Evolutionary conservation across 2,329 filamentous ascomycete genomes (phyloP).

Genomic region (Fusarium cyanostomum): DNA sequence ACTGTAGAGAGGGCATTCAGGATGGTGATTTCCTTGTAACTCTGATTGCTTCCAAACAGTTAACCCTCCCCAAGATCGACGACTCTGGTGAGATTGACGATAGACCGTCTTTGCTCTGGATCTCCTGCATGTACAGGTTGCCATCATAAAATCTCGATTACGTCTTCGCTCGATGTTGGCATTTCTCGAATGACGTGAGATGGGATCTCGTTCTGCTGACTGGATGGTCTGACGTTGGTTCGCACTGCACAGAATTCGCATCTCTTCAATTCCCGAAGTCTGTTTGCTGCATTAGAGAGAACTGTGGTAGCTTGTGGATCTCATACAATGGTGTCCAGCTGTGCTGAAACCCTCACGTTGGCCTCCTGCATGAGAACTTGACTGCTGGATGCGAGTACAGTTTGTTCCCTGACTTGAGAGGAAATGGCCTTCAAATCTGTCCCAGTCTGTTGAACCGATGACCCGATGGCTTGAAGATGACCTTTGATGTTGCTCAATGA

Average conservation of each 20-base stretch:
- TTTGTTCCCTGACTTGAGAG: neutral
- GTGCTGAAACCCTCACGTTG: neutral
- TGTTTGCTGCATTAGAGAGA: neutral
- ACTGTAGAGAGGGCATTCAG: neutral
- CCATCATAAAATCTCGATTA: neutral
- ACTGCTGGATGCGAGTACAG: neutral
- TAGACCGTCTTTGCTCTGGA: too few species aligned
- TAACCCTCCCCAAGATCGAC: neutral
- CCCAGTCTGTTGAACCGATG: accelerated
- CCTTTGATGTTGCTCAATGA: neutral
- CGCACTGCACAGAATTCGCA: neutral
- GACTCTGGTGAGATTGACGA: neutral
- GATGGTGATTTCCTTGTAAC: neutral
- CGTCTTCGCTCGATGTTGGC: neutral
- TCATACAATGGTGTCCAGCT: neutral
- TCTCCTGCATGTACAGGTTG: neutral
- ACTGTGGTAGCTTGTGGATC: neutral
- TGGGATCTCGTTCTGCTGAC: too few species aligned
- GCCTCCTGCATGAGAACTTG: neutral
- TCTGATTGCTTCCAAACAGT: neutral
- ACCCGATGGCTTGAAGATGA: accelerated
- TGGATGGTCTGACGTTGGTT: too few species aligned
- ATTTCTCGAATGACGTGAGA: too few species aligned
- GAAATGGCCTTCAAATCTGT: neutral
- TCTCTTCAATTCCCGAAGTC: neutral